Percentiles rank a stretch among this genome's conserved stretches.
phyloP scores from a whole-genome alignment of 2,329 filamentous ascomycete species.

The Truncatella angustata region DNA sequence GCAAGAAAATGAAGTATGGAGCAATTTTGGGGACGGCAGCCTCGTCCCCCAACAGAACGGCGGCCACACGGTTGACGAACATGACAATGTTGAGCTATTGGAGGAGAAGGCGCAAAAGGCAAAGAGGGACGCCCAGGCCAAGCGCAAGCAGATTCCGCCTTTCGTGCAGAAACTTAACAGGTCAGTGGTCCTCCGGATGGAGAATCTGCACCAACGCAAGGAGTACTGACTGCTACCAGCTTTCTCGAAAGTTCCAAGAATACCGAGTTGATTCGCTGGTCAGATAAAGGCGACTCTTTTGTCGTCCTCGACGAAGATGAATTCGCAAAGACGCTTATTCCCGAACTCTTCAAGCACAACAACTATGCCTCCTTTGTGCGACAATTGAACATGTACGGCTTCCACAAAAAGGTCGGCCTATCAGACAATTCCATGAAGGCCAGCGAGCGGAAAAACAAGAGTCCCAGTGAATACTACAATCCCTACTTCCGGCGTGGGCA shows the following conservation, averaged over 20 bases:
- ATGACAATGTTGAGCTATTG: conserved; percentile 74
- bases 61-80: conserved; percentile 40
- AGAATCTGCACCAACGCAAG: neutral
- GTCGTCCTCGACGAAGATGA: conserved; percentile 96
- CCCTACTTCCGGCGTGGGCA: conserved; percentile 93
- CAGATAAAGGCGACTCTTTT: conserved; percentile 93
- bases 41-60: conserved; percentile 38
- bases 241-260: conserved; percentile 93
- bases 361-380: conserved; percentile 97
- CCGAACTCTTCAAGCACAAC: conserved; percentile 98
- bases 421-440: conserved; percentile 98
- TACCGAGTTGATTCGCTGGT: conserved; percentile 94
- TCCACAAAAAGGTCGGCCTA: conserved; percentile 91
- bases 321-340: conserved; percentile 94
- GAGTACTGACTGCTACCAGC: conserved; percentile 44
- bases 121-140: conserved; percentile 83
- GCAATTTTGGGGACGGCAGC: conserved; percentile 41
- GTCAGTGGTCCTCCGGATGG: conserved; percentile 48
- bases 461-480: conserved; percentile 96
- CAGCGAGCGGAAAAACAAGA: conserved; percentile 95
- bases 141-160: conserved; percentile 92
- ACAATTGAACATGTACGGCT: conserved; percentile 96
- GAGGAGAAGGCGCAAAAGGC: conserved; percentile 78
- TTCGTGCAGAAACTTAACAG: conserved; percentile 98
- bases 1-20: conserved; percentile 32